Conservation (phyloP, 129 eudicot genomes). For the Artemisia tridentata region DNA sequence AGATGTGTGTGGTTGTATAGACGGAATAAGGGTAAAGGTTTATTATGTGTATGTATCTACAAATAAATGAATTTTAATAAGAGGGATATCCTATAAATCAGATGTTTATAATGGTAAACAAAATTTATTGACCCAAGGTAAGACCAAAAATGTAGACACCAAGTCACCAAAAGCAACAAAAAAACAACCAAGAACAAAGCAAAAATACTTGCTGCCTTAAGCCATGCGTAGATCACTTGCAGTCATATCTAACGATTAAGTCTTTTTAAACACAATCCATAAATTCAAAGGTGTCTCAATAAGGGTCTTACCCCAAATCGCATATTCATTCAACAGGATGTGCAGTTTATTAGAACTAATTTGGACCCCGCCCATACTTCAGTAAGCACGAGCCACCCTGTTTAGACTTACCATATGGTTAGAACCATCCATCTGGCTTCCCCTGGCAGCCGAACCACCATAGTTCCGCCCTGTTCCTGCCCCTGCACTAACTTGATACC, state of each 20-base stretch:
- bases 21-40: too few species aligned
- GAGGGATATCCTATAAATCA: too few species aligned
- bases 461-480: constrained; percentile 26
- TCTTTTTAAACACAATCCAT: neutral
- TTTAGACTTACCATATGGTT: constrained; percentile 73
- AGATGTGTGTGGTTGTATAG: too few species aligned
- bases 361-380: too few species aligned
- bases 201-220: neutral
- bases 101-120: too few species aligned
- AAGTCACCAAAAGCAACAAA: neutral
- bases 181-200: neutral
- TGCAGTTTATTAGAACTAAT: too few species aligned
- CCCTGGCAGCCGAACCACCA: constrained; percentile 45
- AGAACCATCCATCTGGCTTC: constrained; percentile 57
- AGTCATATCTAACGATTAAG: neutral
- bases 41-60: too few species aligned
- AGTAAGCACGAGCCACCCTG: constrained; percentile 51
- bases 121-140: neutral
- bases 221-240: neutral
- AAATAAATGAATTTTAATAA: too few species aligned
- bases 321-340: neutral
- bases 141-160: neutral
- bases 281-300: neutral
- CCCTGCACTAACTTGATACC: constrained; percentile 43
- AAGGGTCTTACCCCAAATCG: neutral